phyloP scores from a whole-genome alignment of 2,329 filamentous ascomycete species.

The Phaeophleospora eucalypticola region DNA sequence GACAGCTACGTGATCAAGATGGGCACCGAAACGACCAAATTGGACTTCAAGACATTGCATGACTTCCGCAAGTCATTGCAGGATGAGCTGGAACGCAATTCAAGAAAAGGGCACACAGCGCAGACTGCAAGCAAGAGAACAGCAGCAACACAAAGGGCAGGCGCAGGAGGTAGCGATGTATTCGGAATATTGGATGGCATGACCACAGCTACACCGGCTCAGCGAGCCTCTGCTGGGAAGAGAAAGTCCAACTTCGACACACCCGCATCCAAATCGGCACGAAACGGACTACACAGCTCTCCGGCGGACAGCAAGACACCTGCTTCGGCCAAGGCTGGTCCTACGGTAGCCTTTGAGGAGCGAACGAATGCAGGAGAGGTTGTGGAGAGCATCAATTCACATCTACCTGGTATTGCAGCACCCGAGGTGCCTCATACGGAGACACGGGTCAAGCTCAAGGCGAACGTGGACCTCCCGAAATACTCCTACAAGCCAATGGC shows the following conservation, averaged over 20 bases:
- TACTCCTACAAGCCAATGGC: constrained; percentile 87
- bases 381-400: constrained; percentile 75
- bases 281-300: constrained; percentile 42
- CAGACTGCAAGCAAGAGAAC: constrained; percentile 58
- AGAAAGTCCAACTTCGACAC: constrained; percentile 51
- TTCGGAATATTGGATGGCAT: constrained; percentile 60
- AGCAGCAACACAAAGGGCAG: constrained; percentile 56
- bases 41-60: constrained; percentile 66
- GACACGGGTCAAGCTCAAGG: constrained; percentile 75
- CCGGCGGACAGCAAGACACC: constrained; percentile 44
- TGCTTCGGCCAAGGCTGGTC: constrained; percentile 27
- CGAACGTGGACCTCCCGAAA: constrained; percentile 85
- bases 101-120: constrained; percentile 58
- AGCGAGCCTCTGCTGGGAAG: constrained; percentile 41
- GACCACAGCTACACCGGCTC: constrained; percentile 41
- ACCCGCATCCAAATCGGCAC: constrained; percentile 44
- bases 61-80: constrained; percentile 84
- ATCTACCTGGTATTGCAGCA: constrained; percentile 56
- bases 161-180: constrained; percentile 59
- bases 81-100: constrained; percentile 75
- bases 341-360: constrained; percentile 58
- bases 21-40: constrained; percentile 70
- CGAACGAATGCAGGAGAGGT: constrained; percentile 76
- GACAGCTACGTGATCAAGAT: constrained; percentile 96
- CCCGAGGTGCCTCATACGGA: constrained; percentile 58